A percentile compares a stretch with the other conserved stretches of the same genome.
phyloP scores from a whole-genome alignment of 306 rosid genomes.

The Adenanthera pavonina region DNA sequence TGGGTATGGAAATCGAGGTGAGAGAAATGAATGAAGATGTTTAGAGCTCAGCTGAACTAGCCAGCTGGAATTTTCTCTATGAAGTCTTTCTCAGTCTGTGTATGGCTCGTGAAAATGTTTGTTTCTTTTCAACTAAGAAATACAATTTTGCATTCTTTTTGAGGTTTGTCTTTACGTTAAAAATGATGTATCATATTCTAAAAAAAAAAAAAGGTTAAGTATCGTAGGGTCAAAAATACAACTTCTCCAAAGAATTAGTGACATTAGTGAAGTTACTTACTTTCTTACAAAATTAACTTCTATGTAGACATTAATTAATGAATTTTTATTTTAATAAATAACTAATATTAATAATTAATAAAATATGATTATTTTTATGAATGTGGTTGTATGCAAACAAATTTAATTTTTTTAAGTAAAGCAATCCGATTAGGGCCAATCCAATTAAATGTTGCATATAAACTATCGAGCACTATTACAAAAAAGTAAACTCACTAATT shows the following conservation, averaged over 20 bases:
- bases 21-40: neutral
- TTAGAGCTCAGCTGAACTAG: constrained; percentile 24
- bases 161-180: neutral
- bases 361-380: neutral
- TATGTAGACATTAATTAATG: neutral
- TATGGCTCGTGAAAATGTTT: neutral
- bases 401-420: neutral
- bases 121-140: neutral
- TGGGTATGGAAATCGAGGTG: constrained; percentile 33
- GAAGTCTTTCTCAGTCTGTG: constrained; percentile 9
- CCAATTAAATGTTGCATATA: neutral
- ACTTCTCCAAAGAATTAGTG: neutral
- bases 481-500: neutral
- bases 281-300: neutral
- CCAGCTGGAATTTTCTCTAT: constrained; percentile 48
- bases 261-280: neutral
- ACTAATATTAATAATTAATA: neutral
- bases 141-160: neutral
- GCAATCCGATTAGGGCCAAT: neutral
- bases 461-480: neutral
- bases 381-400: neutral
- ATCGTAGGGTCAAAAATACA: neutral
- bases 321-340: neutral
- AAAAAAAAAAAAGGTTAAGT: no score
- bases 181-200: neutral